A percentile compares a stretch with the other conserved stretches of the same genome.
phyloP scores from a whole-genome alignment of 2,329 filamentous ascomycete genomes.

The Botrytis medusae region DNA sequence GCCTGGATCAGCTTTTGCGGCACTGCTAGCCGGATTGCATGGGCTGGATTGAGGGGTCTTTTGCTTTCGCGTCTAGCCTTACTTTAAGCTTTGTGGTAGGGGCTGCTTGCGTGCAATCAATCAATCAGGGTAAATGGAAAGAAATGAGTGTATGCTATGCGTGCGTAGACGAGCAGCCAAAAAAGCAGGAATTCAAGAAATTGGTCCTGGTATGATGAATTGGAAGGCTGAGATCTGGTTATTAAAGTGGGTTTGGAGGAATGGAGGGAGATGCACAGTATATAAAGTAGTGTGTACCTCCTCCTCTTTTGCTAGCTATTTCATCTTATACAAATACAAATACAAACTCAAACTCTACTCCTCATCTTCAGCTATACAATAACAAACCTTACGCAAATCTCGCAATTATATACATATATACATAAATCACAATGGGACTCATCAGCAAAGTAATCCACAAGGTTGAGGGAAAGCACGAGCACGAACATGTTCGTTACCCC shows the following conservation, averaged over 20 bases:
- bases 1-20: neutral
- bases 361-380: too few species aligned
- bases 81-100: neutral
- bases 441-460: constrained; percentile 12
- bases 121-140: neutral
- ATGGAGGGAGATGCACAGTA: neutral
- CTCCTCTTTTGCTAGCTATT: neutral
- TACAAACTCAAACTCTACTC: neutral
- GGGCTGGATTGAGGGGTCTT: neutral
- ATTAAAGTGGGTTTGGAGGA: neutral
- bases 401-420: neutral
- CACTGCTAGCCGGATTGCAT: neutral
- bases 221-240: neutral
- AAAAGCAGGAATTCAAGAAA: neutral
- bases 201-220: neutral
- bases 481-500: neutral
- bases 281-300: neutral
- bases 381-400: neutral
- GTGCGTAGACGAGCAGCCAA: neutral
- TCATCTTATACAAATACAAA: neutral
- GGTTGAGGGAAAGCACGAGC: constrained; percentile 5
- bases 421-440: neutral
- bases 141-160: neutral
- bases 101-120: too few species aligned
- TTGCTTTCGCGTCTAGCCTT: neutral